A percentile compares a stretch with the other conserved stretches of the same genome.
These are phyloP conservation scores for Diutina catenulata DNA, from an alignment of 1,139 yeast species.

Conservation along the genomic window DNA sequence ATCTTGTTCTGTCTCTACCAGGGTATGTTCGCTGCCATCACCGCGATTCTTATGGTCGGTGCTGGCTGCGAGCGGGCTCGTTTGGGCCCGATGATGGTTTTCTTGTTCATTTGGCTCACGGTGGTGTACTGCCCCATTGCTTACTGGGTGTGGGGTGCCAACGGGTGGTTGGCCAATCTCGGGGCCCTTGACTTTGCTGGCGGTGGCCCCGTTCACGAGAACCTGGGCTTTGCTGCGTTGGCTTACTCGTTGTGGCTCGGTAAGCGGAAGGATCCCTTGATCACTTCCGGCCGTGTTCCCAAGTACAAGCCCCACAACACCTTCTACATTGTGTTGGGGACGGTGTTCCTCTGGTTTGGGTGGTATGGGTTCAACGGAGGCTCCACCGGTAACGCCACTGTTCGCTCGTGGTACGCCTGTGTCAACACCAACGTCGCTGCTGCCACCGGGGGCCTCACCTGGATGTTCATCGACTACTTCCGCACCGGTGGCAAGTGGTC, in stretches of 20 bases:
- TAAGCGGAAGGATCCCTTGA: slow-evolving; percentile 76
- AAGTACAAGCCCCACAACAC: slow-evolving; percentile 89
- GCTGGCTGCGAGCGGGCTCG: slow-evolving; percentile 98
- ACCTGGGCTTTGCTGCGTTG: slow-evolving; percentile 89
- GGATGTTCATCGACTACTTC: slow-evolving; percentile 88
- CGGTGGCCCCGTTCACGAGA: slow-evolving; percentile 95
- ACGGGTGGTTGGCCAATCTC: slow-evolving; percentile 74
- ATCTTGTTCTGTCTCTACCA: slow-evolving; percentile 82
- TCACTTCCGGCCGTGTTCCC: slow-evolving; percentile 52
- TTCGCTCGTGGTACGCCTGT: slow-evolving; percentile 89
- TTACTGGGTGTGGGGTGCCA: slow-evolving; percentile 92
- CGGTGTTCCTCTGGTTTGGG: slow-evolving; percentile 92
- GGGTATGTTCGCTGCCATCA: slow-evolving; percentile 90
- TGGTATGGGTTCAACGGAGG: slow-evolving; percentile 99
- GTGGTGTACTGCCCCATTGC: slow-evolving; percentile 92
- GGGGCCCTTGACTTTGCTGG: slow-evolving; percentile 96
- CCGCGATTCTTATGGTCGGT: slow-evolving; percentile 90
- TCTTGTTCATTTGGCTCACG: slow-evolving; percentile 89
- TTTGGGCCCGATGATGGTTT: slow-evolving; percentile 91
- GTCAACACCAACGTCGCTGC: slow-evolving; percentile 92
- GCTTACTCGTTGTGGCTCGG: slow-evolving; percentile 89
- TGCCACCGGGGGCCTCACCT: slow-evolving; percentile 78
- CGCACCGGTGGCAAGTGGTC: slow-evolving; percentile 91
- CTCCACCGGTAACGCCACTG: slow-evolving; percentile 81
- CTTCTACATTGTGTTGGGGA: slow-evolving; percentile 82